Percentiles rank a stretch among this genome's conserved stretches.
Conservation (phyloP, 371 early-diverging fungal genomes). For the Mucor circinelloides region DNA sequence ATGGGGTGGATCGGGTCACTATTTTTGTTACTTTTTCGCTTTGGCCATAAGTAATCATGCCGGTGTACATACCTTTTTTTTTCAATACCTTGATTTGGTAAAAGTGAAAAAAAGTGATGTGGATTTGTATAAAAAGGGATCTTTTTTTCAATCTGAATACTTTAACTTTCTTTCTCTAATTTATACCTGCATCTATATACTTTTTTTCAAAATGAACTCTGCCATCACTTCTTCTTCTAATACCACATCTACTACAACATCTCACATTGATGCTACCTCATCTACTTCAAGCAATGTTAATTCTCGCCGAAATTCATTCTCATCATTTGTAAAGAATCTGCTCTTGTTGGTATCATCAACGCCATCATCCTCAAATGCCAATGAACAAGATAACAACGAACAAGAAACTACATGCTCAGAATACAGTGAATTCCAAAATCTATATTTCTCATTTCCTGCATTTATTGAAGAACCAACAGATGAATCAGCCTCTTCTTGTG, state of each 20-base stretch:
- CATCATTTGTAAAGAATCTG: conserved; percentile 33
- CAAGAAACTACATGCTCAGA: not conserved
- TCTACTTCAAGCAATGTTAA: not conserved
- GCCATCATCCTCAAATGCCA: not conserved
- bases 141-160: not conserved
- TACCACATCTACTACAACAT: not conserved
- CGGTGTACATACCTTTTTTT: conserved; percentile 10
- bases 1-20: conserved; percentile 17
- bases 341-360: conserved; percentile 31
- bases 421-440: conserved; percentile 27
- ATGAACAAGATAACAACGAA: conserved; percentile 1
- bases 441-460: conserved; percentile 33
- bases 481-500: conserved; percentile 17
- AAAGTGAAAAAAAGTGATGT: not conserved
- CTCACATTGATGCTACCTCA: not conserved
- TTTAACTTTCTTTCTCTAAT: not conserved
- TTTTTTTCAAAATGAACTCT: not conserved
- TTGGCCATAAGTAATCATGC: conserved; percentile 15
- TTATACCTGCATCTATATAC: not conserved
- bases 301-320: conserved; percentile 29
- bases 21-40: conserved; percentile 11
- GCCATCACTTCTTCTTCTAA: not conserved
- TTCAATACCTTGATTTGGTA: not conserved
- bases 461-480: conserved; percentile 17
- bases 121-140: not conserved